Conservation (phyloP, 768 basidiomycete species). For the Paxillus ammoniavirescens region DNA sequence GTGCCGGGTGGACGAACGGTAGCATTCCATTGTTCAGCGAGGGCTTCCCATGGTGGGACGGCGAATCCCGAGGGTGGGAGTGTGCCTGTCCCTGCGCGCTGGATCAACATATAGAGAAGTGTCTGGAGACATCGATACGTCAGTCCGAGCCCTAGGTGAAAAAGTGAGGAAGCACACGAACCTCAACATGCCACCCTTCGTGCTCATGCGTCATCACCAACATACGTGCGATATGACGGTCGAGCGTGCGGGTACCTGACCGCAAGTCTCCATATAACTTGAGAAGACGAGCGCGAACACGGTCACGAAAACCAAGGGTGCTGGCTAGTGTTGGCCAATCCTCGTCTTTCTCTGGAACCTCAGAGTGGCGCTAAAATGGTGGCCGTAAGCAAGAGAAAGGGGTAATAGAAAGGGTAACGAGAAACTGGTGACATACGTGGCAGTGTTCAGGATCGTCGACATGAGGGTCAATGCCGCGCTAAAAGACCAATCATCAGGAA, state of each 20-base stretch:
- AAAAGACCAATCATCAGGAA: too few relatives aligned
- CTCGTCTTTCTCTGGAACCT: conserved; percentile 77
- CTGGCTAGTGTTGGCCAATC: conserved; percentile 83
- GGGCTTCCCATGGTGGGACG: conserved; percentile 61
- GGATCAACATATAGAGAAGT: conserved; percentile 88
- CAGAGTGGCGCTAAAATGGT: conserved; percentile 67
- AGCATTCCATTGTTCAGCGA: conserved; percentile 57
- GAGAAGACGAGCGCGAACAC: conserved; percentile 67
- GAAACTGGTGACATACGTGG: conserved; percentile 52
- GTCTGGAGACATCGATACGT: conserved; percentile 46
- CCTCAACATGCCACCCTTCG: conserved; percentile 89
- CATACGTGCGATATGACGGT: conserved; percentile 68
- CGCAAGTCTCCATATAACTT: conserved; percentile 63
- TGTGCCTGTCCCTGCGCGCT: conserved; percentile 64
- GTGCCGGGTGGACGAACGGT: conserved; percentile 37
- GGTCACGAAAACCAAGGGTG: conserved; percentile 74
- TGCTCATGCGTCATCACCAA: conserved; percentile 86
- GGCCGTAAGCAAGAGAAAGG: not conserved
- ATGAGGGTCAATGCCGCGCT: conserved; percentile 90
- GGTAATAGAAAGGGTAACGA: not conserved
- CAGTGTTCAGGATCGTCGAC: conserved; percentile 88
- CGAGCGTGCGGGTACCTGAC: conserved; percentile 46
- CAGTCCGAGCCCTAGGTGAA: not conserved
- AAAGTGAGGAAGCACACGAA: conserved; percentile 26
- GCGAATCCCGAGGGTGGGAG: conserved; percentile 74